phyloP scores from a whole-genome alignment of 768 basidiomycete species.

The Chalciporus piperatus region DNA sequence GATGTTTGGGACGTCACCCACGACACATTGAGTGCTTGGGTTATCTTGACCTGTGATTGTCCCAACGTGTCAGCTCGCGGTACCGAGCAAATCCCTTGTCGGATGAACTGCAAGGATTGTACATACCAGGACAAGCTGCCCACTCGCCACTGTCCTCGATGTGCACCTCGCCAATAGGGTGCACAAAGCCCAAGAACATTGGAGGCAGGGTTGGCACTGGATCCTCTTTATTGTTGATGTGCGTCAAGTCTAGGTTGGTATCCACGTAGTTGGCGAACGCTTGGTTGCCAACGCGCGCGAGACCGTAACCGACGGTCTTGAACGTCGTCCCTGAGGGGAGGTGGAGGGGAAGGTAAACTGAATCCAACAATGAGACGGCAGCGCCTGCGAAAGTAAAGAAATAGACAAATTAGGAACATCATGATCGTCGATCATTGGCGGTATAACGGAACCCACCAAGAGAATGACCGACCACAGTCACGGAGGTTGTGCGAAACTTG shows the following conservation, averaged over 20 bases:
- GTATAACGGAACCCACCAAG: constrained; percentile 23
- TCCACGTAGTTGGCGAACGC: constrained; percentile 60
- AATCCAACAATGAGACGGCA: constrained; percentile 36
- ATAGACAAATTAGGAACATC: background rate
- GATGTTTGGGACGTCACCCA: constrained; percentile 36
- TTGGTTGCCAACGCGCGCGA: constrained; percentile 52
- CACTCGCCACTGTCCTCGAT: constrained; percentile 47
- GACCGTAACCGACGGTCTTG: constrained; percentile 32
- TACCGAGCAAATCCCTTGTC: no score
- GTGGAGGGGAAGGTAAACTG: constrained; percentile 38
- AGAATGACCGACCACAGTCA: constrained; percentile 48
- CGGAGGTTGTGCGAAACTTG: constrained; percentile 30
- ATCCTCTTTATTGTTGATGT: constrained; percentile 52
- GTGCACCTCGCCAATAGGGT: constrained; percentile 42
- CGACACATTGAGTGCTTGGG: constrained; percentile 32
- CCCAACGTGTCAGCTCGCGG: background rate
- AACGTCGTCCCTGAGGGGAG: constrained; percentile 32
- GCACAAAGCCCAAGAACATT: constrained; percentile 37
- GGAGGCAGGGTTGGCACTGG: constrained; percentile 36
- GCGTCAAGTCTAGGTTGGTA: constrained; percentile 42
- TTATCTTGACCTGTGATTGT: constrained; percentile 55
- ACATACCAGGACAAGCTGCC: constrained; percentile 50
- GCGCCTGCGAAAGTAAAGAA: constrained; percentile 23
- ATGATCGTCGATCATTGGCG: background rate
- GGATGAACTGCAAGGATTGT: no score